Percentiles rank a stretch among this genome's conserved stretches.
These are phyloP conservation scores for Parathielavia hyrcaniae DNA, from an alignment of 495 filamentous ascomycete species.

Conservation along the genomic window DNA sequence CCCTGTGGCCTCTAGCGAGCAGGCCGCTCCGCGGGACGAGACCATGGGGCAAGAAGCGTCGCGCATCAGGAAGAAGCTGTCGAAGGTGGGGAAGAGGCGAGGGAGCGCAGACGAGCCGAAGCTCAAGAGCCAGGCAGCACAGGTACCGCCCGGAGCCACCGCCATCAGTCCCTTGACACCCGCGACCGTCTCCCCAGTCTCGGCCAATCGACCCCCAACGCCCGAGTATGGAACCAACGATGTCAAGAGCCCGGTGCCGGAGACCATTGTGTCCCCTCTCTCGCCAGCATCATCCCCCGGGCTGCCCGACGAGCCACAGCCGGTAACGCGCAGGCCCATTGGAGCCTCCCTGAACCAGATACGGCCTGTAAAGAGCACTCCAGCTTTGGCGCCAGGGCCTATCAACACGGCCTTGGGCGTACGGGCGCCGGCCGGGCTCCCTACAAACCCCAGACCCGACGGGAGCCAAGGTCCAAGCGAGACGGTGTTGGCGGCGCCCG, in stretches of 20 bases:
- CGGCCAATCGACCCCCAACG: conserved; percentile 21
- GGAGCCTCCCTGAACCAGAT: conserved; percentile 11
- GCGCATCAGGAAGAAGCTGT: conserved; percentile 16
- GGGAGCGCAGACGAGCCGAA: conserved; percentile 5
- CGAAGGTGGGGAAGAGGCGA: conserved; percentile 14
- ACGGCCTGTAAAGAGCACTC: conserved; percentile 18
- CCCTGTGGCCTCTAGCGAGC: conserved; percentile 25
- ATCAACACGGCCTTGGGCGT: conserved; percentile 10
- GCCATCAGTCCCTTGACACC: conserved; percentile 17
- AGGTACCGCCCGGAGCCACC: conserved; percentile 2
- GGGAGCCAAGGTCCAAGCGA: conserved; percentile 4
- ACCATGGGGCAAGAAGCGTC: conserved; percentile 30
- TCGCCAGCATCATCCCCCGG: conserved; percentile 33
- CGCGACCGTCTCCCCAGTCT: conserved; percentile 16
- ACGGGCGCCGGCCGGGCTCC: conserved; percentile 20
- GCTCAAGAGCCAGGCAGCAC: not conserved
- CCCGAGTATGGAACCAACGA: conserved; percentile 27
- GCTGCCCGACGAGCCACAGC: conserved; percentile 12
- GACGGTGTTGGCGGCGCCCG: not conserved
- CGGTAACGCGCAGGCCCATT: conserved; percentile 10
- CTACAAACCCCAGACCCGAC: conserved; percentile 1
- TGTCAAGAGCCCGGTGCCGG: conserved; percentile 17
- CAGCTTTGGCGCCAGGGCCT: conserved; percentile 12
- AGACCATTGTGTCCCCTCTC: conserved; percentile 23
- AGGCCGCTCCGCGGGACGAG: conserved; percentile 11